Evolutionary conservation across 768 basidiomycete genomes (phyloP).

Genomic region (Amylocystis lapponica): DNA sequence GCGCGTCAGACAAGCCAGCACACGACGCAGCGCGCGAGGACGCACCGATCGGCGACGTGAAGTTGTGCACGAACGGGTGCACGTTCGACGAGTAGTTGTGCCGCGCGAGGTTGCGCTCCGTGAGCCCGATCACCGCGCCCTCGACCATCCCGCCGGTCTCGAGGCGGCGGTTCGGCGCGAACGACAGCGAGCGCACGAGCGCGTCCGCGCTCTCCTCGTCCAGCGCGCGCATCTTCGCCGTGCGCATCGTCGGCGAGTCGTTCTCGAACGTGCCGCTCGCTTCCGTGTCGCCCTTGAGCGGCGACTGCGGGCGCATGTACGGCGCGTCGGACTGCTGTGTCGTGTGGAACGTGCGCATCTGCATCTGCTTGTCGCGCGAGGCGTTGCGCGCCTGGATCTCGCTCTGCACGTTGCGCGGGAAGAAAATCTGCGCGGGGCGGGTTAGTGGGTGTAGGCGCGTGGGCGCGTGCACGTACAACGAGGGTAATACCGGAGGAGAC

Average conservation of each 20-base stretch:
- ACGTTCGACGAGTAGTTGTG: conserved; percentile 31
- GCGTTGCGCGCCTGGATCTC: conserved; percentile 19
- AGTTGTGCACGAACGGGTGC: conserved; percentile 54
- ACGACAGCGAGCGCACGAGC: conserved; percentile 7
- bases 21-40: neutral
- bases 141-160: conserved; percentile 13
- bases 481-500: conserved; percentile 74
- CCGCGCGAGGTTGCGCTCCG: conserved; percentile 39
- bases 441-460: neutral
- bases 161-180: conserved; percentile 23
- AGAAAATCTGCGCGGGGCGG: conserved; percentile 60
- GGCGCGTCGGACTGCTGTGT: conserved; percentile 8
- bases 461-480: conserved; percentile 38
- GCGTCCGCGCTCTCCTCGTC: neutral
- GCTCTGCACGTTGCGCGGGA: conserved; percentile 56
- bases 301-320: neutral
- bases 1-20: neutral
- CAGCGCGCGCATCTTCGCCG: neutral
- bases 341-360: conserved; percentile 8
- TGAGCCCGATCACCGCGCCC: conserved; percentile 25
- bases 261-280: neutral
- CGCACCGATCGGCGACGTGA: conserved; percentile 66
- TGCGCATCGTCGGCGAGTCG: neutral
- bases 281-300: neutral
- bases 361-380: conserved; percentile 10